These are phyloP conservation scores for Candida pini DNA, from an alignment of 805 yeast species.

Conservation along the genomic window DNA sequence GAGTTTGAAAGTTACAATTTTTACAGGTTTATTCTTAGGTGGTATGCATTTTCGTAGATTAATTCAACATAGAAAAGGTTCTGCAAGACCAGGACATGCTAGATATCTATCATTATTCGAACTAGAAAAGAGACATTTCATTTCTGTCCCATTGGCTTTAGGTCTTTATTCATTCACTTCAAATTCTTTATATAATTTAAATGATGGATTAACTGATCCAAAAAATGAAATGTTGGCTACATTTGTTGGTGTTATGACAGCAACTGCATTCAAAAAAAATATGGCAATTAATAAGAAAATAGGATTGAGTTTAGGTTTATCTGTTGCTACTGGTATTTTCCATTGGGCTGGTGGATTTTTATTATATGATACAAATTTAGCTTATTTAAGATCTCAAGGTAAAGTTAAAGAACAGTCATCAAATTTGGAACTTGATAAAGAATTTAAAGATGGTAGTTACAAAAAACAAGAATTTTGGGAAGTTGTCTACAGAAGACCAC, in stretches of 20 bases:
- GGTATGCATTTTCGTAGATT: slow-evolving; percentile 33
- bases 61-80: slow-evolving; percentile 31
- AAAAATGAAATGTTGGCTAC: slow-evolving; percentile 25
- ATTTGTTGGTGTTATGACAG: slow-evolving; percentile 13
- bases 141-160: slow-evolving; percentile 29
- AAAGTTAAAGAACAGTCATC: slow-evolving; percentile 35
- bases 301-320: slow-evolving; percentile 43
- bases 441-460: slow-evolving; percentile 25
- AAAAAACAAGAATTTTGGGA: slow-evolving; percentile 70
- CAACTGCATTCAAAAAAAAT: slow-evolving; percentile 19
- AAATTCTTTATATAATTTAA: slow-evolving; percentile 25
- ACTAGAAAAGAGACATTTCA: slow-evolving; percentile 24
- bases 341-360: slow-evolving; percentile 51
- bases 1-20: slow-evolving; percentile 23
- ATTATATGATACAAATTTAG: slow-evolving; percentile 39
- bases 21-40: slow-evolving; percentile 28
- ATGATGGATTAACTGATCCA: slow-evolving; percentile 26
- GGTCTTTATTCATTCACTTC: slow-evolving; percentile 29
- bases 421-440: slow-evolving; percentile 31
- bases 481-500: slow-evolving; percentile 71
- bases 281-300: slow-evolving; percentile 32
- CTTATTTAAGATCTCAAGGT: slow-evolving; percentile 34
- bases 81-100: slow-evolving; percentile 34
- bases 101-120: slow-evolving; percentile 28
- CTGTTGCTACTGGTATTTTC: slow-evolving; percentile 37